Percentiles rank a stretch among this genome's conserved stretches.
These are phyloP conservation scores for Pseudovirgaria hyperparasitica DNA, from an alignment of 2,329 filamentous ascomycete genomes.

Conservation along the genomic window DNA sequence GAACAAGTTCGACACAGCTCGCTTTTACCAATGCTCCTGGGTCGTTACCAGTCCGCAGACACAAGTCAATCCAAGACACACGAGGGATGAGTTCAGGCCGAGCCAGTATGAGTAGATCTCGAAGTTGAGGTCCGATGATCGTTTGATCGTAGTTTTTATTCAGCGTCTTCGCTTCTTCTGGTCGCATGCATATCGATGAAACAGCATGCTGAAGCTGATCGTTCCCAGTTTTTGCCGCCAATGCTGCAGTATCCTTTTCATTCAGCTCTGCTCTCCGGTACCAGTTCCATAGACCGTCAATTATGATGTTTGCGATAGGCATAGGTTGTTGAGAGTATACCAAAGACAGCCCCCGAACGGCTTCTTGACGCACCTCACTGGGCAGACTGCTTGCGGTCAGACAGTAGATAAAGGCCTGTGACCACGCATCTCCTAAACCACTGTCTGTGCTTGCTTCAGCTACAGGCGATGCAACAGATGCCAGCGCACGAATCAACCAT, in stretches of 20 bases:
- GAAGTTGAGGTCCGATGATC: slow-evolving; percentile 55
- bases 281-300: slow-evolving; percentile 71
- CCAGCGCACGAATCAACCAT: slow-evolving; percentile 64
- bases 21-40: slow-evolving; percentile 64
- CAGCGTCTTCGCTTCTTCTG: slow-evolving; percentile 36
- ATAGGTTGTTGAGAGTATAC: slow-evolving; percentile 50
- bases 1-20: slow-evolving; percentile 50
- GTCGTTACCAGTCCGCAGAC: slow-evolving; percentile 66
- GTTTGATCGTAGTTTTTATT: slow-evolving; percentile 33
- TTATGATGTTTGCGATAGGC: slow-evolving; percentile 49
- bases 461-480: slow-evolving; percentile 45
- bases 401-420: slow-evolving; percentile 71
- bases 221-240: slow-evolving; percentile 50
- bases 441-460: slow-evolving; percentile 29
- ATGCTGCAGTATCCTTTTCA: slow-evolving; percentile 68
- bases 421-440: slow-evolving; percentile 58
- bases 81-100: slow-evolving; percentile 65
- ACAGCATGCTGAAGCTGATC: slow-evolving; percentile 49
- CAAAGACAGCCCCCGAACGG: slow-evolving; percentile 46
- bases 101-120: slow-evolving; percentile 64
- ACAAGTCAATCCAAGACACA: slow-evolving; percentile 79
- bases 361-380: slow-evolving; percentile 50
- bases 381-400: slow-evolving; percentile 52
- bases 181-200: slow-evolving; percentile 49
- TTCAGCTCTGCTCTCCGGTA: slow-evolving; percentile 50